These are phyloP conservation scores for Zygoascus hellenicus DNA, from an alignment of 1,139 yeast species.

Conservation along the genomic window DNA sequence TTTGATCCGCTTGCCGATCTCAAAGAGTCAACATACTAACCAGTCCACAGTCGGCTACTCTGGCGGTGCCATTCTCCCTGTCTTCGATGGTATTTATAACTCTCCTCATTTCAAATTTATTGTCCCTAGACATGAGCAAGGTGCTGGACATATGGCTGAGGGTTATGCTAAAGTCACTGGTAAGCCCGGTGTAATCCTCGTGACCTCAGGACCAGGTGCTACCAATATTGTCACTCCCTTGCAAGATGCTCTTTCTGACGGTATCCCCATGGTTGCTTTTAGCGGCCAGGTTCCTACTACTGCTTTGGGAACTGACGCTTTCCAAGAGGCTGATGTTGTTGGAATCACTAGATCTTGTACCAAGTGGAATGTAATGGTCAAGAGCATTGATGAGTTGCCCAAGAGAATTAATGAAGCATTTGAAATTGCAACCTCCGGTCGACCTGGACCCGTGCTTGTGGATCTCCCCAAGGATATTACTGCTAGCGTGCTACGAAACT, in stretches of 20 bases:
- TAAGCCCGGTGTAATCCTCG: slow-evolving; percentile 96
- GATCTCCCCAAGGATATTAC: slow-evolving; percentile 98
- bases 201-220: slow-evolving; percentile 98
- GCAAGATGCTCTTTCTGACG: slow-evolving; percentile 97
- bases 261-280: slow-evolving; percentile 96
- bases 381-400: slow-evolving; percentile 88
- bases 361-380: slow-evolving; percentile 99
- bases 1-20: neutral
- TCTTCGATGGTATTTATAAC: slow-evolving; percentile 92
- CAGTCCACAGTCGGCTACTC: slow-evolving; percentile 47
- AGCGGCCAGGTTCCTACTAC: slow-evolving; percentile 95
- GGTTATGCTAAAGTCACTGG: slow-evolving; percentile 96
- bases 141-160: slow-evolving; percentile 99
- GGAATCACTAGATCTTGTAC: slow-evolving; percentile 97
- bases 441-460: slow-evolving; percentile 98
- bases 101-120: slow-evolving; percentile 84
- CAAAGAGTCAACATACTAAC: slow-evolving; percentile 41
- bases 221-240: slow-evolving; percentile 95
- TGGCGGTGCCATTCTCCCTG: slow-evolving; percentile 98
- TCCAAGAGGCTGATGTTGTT: slow-evolving; percentile 97
- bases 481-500: slow-evolving; percentile 76
- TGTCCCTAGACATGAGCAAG: slow-evolving; percentile 96
- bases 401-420: slow-evolving; percentile 95
- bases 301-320: slow-evolving; percentile 96
- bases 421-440: slow-evolving; percentile 90